A percentile compares a stretch with the other conserved stretches of the same genome.
phyloP scores from a whole-genome alignment of 768 basidiomycete genomes.

The Xanthoconium purpureum region DNA sequence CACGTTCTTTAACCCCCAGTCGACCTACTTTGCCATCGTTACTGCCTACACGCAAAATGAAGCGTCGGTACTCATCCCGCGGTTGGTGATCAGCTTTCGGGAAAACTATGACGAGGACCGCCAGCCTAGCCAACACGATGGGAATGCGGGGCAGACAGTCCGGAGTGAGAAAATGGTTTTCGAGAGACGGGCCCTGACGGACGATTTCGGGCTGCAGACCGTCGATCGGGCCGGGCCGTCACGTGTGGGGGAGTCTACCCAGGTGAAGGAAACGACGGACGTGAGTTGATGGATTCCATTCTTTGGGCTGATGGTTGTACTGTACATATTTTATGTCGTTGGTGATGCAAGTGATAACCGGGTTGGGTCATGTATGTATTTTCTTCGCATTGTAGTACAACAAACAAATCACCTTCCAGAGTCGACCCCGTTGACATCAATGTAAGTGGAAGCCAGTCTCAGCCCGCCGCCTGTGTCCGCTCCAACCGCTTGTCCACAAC shows the following conservation, averaged over 20 bases:
- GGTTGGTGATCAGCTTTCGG: conserved; percentile 20
- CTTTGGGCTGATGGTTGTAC: no score
- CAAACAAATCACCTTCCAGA: no score
- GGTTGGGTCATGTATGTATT: no score
- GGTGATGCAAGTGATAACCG: no score
- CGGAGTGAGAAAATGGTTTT: conserved; percentile 13
- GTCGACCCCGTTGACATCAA: no score
- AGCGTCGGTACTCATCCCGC: conserved; percentile 17
- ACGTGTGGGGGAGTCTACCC: not conserved
- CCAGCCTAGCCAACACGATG: not conserved
- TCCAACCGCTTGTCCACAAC: conserved; percentile 73
- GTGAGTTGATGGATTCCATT: no score
- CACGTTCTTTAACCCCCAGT: no score
- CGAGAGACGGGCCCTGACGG: not conserved
- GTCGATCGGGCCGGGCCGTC: not conserved
- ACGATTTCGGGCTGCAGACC: conserved; percentile 2
- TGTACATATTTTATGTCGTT: no score
- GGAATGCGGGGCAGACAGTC: not conserved
- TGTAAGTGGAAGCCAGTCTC: no score
- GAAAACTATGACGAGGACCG: conserved; percentile 11
- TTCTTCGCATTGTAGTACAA: no score
- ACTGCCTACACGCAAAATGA: conserved; percentile 19
- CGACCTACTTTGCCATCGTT: conserved; percentile 10
- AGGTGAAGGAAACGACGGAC: no score
- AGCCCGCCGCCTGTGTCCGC: conserved; percentile 64